phyloP scores from a whole-genome alignment of 2,329 filamentous ascomycete species.

The Cadophora luteo-olivacea region DNA sequence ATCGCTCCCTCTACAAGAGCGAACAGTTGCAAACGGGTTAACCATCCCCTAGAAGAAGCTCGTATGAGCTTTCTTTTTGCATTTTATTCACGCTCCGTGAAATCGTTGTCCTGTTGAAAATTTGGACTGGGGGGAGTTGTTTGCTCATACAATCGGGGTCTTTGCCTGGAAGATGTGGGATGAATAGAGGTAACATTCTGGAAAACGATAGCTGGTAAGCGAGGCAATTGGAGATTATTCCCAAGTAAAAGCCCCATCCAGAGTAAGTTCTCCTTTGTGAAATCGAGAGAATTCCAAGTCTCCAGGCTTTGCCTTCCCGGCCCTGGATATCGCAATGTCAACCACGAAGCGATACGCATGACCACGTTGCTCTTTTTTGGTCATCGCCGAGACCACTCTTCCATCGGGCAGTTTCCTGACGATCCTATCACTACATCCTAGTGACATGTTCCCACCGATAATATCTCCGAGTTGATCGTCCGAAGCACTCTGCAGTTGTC shows the following conservation, averaged over 20 bases:
- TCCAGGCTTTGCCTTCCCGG: conserved; percentile 1
- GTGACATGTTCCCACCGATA: background rate
- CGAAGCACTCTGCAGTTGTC: background rate
- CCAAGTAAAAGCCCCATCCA: background rate
- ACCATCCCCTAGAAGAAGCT: too few species aligned
- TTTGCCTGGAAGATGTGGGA: too few species aligned
- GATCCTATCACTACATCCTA: background rate
- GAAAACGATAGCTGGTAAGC: too few species aligned
- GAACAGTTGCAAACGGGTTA: too few species aligned
- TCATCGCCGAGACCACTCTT: background rate
- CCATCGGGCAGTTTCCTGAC: background rate
- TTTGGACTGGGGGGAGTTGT: too few species aligned
- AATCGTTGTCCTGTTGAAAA: too few species aligned
- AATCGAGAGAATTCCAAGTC: background rate
- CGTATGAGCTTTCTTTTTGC: too few species aligned
- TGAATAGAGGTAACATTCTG: too few species aligned
- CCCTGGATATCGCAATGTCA: background rate
- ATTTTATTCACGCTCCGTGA: too few species aligned
- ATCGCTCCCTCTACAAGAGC: too few species aligned
- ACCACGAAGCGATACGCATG: background rate
- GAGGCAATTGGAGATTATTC: too few species aligned
- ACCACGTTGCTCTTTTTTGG: background rate
- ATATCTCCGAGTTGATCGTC: background rate
- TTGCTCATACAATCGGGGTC: too few species aligned
- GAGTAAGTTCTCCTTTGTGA: background rate